A percentile compares a stretch with the other conserved stretches of the same genome.
These are phyloP conservation scores for Populus hybrid DNA, from an alignment of 441 rosid species.

Conservation along the genomic window DNA sequence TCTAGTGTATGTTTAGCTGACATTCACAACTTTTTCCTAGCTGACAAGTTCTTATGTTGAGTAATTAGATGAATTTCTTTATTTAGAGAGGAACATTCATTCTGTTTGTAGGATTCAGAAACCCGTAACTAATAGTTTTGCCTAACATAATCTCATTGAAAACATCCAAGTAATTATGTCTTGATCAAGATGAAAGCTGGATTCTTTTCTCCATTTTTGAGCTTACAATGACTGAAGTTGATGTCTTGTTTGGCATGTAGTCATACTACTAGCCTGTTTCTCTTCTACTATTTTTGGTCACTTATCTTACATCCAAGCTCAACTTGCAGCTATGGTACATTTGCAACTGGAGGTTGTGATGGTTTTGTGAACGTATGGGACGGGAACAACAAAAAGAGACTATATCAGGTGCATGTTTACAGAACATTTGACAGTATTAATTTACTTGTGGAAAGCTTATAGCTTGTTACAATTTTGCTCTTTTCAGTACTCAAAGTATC, in stretches of 20 bases:
- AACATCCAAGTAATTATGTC: neutral
- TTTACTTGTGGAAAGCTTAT: neutral
- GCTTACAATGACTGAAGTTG: neutral
- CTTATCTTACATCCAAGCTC: slow-evolving; percentile 11
- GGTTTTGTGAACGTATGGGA: slow-evolving; percentile 98
- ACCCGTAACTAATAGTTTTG: neutral
- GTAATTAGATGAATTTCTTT: neutral
- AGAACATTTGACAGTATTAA: neutral
- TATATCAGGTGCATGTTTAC: slow-evolving; percentile 64
- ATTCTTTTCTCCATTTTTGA: neutral
- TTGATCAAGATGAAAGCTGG: neutral
- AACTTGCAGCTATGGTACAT: slow-evolving; percentile 80
- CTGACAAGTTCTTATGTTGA: neutral
- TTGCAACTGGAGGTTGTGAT: slow-evolving; percentile 98
- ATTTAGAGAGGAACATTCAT: neutral
- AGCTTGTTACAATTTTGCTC: neutral
- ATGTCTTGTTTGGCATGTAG: neutral
- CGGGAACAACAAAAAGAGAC: slow-evolving; percentile 95
- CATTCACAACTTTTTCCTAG: neutral
- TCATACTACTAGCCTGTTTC: neutral
- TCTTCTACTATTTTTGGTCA: neutral
- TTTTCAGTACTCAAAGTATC: slow-evolving; percentile 81
- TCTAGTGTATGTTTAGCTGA: neutral
- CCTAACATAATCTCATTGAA: neutral
- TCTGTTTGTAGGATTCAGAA: neutral